A percentile compares a stretch with the other conserved stretches of the same genome.
These are phyloP conservation scores for Solioccasus polychromus DNA, from an alignment of 768 basidiomycete genomes.

Conservation along the genomic window DNA sequence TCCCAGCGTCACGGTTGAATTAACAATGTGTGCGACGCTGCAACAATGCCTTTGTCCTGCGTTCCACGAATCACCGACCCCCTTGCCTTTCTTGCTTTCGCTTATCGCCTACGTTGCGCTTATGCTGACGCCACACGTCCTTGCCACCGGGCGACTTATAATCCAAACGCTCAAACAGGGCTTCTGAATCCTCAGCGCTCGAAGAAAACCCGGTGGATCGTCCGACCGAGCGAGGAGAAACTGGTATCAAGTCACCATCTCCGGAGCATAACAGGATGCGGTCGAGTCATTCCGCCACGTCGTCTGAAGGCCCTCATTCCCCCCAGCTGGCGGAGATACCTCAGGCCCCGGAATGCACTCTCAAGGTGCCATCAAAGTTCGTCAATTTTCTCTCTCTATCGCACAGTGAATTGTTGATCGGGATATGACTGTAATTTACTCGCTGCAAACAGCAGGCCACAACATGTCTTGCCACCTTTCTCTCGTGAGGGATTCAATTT, in stretches of 20 bases:
- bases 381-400: slow-evolving; percentile 15
- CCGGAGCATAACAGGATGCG: slow-evolving; percentile 23
- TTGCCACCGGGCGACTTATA: slow-evolving; percentile 19
- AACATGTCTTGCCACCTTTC: slow-evolving; percentile 33
- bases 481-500: slow-evolving; percentile 31
- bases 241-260: slow-evolving; percentile 15
- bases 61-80: slow-evolving; percentile 12
- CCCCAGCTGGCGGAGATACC: slow-evolving; percentile 17
- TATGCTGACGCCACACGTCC: slow-evolving; percentile 32
- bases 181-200: slow-evolving; percentile 28
- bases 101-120: slow-evolving; percentile 22
- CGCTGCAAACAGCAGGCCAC: slow-evolving; percentile 30
- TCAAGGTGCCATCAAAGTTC: slow-evolving; percentile 25
- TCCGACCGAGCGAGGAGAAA: slow-evolving; percentile 11
- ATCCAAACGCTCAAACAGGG: slow-evolving; percentile 24
- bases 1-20: slow-evolving; percentile 4
- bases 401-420: slow-evolving; percentile 22
- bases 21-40: slow-evolving; percentile 10
- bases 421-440: slow-evolving; percentile 19
- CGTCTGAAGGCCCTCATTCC: slow-evolving; percentile 19
- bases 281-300: slow-evolving; percentile 15
- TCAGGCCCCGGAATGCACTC: slow-evolving; percentile 20
- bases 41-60: slow-evolving; percentile 11
- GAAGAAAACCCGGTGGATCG: slow-evolving; percentile 20
- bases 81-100: slow-evolving; percentile 18